Evolutionary conservation across 2,329 filamentous ascomycete genomes (phyloP).

Genomic region (Microsporum audouinii): DNA sequence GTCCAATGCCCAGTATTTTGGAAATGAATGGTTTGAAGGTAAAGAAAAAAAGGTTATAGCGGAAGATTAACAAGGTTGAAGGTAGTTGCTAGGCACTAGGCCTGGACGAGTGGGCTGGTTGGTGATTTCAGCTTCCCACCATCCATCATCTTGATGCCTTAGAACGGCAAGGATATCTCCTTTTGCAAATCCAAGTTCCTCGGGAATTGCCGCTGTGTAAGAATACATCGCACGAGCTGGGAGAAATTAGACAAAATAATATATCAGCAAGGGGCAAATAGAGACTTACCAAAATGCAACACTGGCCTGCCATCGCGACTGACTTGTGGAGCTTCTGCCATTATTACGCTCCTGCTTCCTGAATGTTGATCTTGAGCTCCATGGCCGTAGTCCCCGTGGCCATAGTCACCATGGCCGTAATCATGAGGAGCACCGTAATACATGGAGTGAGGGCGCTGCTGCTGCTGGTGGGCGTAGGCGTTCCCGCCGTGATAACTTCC

Average conservation of each 20-base stretch:
- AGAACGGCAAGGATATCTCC: slow-evolving; percentile 83
- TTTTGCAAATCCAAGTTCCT: slow-evolving; percentile 86
- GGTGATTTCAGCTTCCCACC: slow-evolving; percentile 97
- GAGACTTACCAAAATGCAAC: slow-evolving; percentile 77
- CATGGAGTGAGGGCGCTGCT: slow-evolving; percentile 41
- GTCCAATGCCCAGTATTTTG: background rate
- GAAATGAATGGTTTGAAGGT: background rate
- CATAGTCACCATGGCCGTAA: slow-evolving; percentile 29
- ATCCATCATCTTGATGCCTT: slow-evolving; percentile 89
- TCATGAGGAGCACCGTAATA: slow-evolving; percentile 35
- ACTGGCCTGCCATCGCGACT: slow-evolving; percentile 79
- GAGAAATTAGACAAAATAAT: slow-evolving; percentile 7
- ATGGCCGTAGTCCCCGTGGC: slow-evolving; percentile 23
- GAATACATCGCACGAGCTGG: slow-evolving; percentile 85
- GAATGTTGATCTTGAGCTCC: slow-evolving; percentile 41
- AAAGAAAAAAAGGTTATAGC: no score
- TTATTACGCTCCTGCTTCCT: slow-evolving; percentile 77
- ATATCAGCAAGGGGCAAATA: background rate
- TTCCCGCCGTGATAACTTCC: background rate
- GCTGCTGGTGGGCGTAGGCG: slow-evolving; percentile 18
- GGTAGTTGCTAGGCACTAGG: slow-evolving; percentile 56
- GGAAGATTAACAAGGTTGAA: slow-evolving; percentile 43
- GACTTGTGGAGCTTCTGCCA: slow-evolving; percentile 49
- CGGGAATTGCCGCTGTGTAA: slow-evolving; percentile 88
- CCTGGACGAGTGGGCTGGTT: slow-evolving; percentile 39